phyloP scores from a whole-genome alignment of 768 basidiomycete genomes.

The Melanogaster broomeanus region DNA sequence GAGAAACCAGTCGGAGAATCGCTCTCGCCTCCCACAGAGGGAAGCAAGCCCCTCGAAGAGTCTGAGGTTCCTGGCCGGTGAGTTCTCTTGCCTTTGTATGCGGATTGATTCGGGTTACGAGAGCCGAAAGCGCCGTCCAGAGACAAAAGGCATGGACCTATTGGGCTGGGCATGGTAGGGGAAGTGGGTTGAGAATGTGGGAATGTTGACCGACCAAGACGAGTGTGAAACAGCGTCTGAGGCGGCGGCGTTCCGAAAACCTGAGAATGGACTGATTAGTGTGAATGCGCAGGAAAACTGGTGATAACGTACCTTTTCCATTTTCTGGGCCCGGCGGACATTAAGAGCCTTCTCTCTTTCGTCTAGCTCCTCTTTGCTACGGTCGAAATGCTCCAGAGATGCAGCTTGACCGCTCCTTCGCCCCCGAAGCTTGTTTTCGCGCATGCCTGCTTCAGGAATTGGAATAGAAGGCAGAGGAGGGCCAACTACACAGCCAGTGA shows the following conservation, averaged over 20 bases:
- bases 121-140: constrained; percentile 20
- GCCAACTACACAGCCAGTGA: constrained; percentile 47
- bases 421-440: constrained; percentile 47
- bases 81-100: constrained; percentile 48
- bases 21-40: constrained; percentile 25
- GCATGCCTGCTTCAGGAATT: constrained; percentile 27
- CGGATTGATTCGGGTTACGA: constrained; percentile 50
- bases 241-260: constrained; percentile 84
- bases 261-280: constrained; percentile 37
- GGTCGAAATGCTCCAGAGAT: constrained; percentile 54
- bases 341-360: constrained; percentile 77
- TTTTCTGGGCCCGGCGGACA: constrained; percentile 79
- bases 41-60: constrained; percentile 54
- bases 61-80: constrained; percentile 64
- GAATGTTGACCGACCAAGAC: constrained; percentile 41
- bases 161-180: constrained; percentile 8
- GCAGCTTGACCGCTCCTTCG: constrained; percentile 57
- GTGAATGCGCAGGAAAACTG: not conserved
- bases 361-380: constrained; percentile 69
- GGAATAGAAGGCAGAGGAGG: constrained; percentile 34
- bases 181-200: constrained; percentile 31
- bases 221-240: constrained; percentile 74
- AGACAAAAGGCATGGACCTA: constrained; percentile 18
- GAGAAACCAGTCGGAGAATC: constrained; percentile 21
- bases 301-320: constrained; percentile 69